Evolutionary conservation across 2,329 filamentous ascomycete genomes (phyloP).

Genomic region (Exophiala spinifera): DNA sequence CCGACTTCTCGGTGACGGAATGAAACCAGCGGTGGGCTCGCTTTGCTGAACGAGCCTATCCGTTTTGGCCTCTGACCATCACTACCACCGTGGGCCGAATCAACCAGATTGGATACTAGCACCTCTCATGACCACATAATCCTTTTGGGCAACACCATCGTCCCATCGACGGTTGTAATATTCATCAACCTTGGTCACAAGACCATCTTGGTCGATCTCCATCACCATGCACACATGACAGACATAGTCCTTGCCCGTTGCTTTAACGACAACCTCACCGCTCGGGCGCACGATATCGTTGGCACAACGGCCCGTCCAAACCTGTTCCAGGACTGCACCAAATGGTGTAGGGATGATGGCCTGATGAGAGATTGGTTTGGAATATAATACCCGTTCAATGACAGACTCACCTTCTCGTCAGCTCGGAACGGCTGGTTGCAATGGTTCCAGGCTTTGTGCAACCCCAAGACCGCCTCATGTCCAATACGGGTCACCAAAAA

Average conservation of each 20-base stretch:
- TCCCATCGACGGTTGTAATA: constrained; percentile 19
- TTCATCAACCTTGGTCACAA: constrained; percentile 12
- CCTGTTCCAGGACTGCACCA: constrained; percentile 12
- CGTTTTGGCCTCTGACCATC: too few species aligned
- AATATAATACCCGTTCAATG: too few species aligned
- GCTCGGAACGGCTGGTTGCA: constrained; percentile 15
- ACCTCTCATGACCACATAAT: constrained; percentile 13
- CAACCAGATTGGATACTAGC: constrained; percentile 7
- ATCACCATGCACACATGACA: constrained; percentile 14
- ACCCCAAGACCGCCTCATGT: constrained; percentile 7
- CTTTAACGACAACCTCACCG: constrained; percentile 12
- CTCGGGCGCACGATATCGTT: constrained; percentile 12
- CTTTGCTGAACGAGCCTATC: too few species aligned
- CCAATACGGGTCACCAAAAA: constrained; percentile 10
- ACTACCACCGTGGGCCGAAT: too few species aligned
- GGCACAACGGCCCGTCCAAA: constrained; percentile 5
- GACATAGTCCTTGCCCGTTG: constrained; percentile 12
- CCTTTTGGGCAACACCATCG: constrained; percentile 7
- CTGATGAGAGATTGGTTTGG: not conserved
- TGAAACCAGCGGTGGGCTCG: not conserved
- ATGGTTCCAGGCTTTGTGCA: constrained; percentile 7
- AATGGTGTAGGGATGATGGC: constrained; percentile 9
- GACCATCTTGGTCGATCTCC: constrained; percentile 9
- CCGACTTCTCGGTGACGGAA: constrained; percentile 5
- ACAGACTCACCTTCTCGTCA: constrained; percentile 7